Conservation (phyloP, 805 yeast species). For the Jamesozyma rosinii region DNA sequence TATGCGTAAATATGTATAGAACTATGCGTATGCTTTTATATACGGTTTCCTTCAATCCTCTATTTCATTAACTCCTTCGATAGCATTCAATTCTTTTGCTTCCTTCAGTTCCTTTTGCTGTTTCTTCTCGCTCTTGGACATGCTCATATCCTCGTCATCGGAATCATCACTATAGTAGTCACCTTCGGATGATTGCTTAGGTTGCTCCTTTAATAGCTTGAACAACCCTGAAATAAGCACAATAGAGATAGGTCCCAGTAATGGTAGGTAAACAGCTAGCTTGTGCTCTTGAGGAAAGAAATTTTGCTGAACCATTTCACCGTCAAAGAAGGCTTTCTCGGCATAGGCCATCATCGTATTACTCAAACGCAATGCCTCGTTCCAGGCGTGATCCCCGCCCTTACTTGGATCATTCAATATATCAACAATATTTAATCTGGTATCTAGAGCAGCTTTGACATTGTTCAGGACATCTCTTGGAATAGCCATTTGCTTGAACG, state of each 20-base stretch:
- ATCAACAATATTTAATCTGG: constrained; percentile 28
- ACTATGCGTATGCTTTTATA: too few species aligned
- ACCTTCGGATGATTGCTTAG: background rate
- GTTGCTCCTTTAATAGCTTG: constrained; percentile 36
- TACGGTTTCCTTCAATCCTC: background rate
- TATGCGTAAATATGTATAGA: background rate
- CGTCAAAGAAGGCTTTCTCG: constrained; percentile 78
- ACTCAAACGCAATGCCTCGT: constrained; percentile 52
- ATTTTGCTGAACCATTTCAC: constrained; percentile 90
- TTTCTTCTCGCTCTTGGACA: background rate
- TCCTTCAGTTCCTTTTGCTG: constrained; percentile 5
- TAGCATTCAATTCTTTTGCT: constrained; percentile 4
- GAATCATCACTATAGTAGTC: background rate
- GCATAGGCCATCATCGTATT: constrained; percentile 32
- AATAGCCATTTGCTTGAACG: constrained; percentile 71
- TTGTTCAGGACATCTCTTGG: constrained; percentile 60
- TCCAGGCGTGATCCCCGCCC: constrained; percentile 31
- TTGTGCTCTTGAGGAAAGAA: constrained; percentile 94
- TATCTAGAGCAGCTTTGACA: constrained; percentile 43
- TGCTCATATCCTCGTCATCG: background rate
- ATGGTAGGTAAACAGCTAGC: constrained; percentile 85
- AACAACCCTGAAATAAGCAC: constrained; percentile 48
- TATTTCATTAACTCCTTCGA: constrained; percentile 5
- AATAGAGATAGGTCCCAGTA: constrained; percentile 75
- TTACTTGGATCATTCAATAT: constrained; percentile 23